A percentile compares a stretch with the other conserved stretches of the same genome.
Conservation (phyloP, 2,329 filamentous ascomycete species). For the Pseudonectria buxi region DNA sequence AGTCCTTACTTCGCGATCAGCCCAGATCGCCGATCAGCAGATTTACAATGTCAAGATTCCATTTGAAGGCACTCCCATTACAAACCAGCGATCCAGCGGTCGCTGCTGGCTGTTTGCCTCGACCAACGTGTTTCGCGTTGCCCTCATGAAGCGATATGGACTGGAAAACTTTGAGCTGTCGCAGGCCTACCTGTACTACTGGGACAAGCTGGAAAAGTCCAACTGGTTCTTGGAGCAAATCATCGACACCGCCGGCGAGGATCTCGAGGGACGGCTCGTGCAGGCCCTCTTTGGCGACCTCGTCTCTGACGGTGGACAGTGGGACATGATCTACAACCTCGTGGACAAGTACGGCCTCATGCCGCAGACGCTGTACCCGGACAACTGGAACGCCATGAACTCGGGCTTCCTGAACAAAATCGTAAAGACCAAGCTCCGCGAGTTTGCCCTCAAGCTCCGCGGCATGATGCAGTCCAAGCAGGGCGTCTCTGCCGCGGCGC, state of each 20-base stretch:
- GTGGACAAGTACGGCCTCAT: conserved; percentile 86
- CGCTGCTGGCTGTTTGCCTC: conserved; percentile 89
- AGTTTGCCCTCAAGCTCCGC: conserved; percentile 71
- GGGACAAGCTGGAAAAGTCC: conserved; percentile 87
- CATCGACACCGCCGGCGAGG: conserved; percentile 64
- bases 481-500: conserved; percentile 29
- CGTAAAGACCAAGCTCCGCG: conserved; percentile 79
- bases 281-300: conserved; percentile 62
- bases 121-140: conserved; percentile 87
- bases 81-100: conserved; percentile 74
- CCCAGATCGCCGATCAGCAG: conserved; percentile 64
- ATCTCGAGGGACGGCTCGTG: conserved; percentile 66
- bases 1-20: conserved; percentile 57
- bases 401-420: conserved; percentile 64
- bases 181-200: conserved; percentile 84
- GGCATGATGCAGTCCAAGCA: conserved; percentile 35
- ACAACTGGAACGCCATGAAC: conserved; percentile 70
- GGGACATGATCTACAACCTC: conserved; percentile 86
- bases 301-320: conserved; percentile 77
- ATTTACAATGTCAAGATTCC: conserved; percentile 80
- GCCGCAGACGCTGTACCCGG: conserved; percentile 73
- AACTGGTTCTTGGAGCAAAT: conserved; percentile 86
- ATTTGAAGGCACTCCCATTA: conserved; percentile 74
- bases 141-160: conserved; percentile 76
- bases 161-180: conserved; percentile 77